Evolutionary conservation across 371 early-diverging fungal genomes (phyloP), one percentile per base, ranked within the genome.

Genomic region (Funneliformis caledonium): DNA sequence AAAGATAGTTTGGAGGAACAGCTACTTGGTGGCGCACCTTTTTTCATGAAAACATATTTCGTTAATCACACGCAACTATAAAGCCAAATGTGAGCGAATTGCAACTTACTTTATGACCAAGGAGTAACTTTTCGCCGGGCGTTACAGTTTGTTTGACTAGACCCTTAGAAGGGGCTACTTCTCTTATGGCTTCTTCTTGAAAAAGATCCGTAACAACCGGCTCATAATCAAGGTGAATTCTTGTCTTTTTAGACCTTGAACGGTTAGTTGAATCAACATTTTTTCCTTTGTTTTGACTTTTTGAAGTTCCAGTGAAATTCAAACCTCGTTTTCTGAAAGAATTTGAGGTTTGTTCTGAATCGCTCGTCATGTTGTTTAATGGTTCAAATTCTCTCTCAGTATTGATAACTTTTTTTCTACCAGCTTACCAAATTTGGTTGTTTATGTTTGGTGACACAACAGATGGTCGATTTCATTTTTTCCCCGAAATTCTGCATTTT

Each of bases 21-120:
- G 97, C 96, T 0, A 98, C 99, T 89, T 98, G 96, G 86, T 99
- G 99, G 26, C 97, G 91, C 48, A 97, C 94, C 91, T 92, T 82
- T 74, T 19, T 48, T 52, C 62, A 60, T 12, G 22, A 6, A 72
- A 19, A 61, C 19, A 19, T 56, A 6, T 56, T 47, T 45, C 14
- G 31, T 19, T 42, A 47, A 73, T 56, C 12, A 43, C 42, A 16
- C 26, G 26, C 22, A 64, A 26, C 11, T 11, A 11, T 5, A 12
- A 19, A 37, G 43, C 0, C 6, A 69, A 69, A 19, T 12, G 19
- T 22, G 31, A 19, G 33, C 12, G 22, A 48, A 11, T 12, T 47
- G 37, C 37, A 26, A 43, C 45, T 73, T 8, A 73, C 73, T 48
- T 73, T 37, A 47, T 73, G 73, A 9, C n/a, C 47, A 47, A 73